A percentile compares a stretch with the other conserved stretches of the same genome.
These are phyloP conservation scores for Nepenthes alata DNA, from an alignment of 179 eudicot genomes.

Conservation along the genomic window DNA sequence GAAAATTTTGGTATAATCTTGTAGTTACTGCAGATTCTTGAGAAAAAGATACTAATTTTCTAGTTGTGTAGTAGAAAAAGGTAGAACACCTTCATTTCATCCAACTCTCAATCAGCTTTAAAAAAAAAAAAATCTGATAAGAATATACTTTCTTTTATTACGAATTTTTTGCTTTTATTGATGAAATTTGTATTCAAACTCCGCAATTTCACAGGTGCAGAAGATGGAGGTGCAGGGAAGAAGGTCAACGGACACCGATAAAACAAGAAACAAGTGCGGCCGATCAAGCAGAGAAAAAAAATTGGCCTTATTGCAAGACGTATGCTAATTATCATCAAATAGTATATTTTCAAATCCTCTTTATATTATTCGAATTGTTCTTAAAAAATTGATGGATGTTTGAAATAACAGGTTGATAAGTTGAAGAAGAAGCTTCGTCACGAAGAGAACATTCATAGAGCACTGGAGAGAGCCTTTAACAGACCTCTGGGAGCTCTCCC, in stretches of 20 bases:
- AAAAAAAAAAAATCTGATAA: too few relatives aligned
- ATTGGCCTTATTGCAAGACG: constrained; percentile 69
- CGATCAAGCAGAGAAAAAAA: constrained; percentile 46
- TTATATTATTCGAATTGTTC: neutral
- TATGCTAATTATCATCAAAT: constrained; percentile 11
- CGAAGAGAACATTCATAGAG: constrained; percentile 81
- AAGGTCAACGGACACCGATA: constrained; percentile 15
- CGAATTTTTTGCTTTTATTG: constrained; percentile 4
- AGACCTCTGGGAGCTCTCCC: constrained; percentile 62
- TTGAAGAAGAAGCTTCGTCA: constrained; percentile 73
- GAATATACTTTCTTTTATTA: neutral
- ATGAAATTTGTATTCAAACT: constrained; percentile 3
- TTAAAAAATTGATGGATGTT: constrained; percentile 5
- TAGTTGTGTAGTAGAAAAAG: neutral
- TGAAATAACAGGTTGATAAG: constrained; percentile 60
- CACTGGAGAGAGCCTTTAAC: constrained; percentile 72
- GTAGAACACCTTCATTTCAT: neutral
- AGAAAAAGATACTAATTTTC: too few relatives aligned
- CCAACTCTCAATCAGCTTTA: neutral
- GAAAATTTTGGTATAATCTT: neutral
- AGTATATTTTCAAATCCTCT: neutral
- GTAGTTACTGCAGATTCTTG: neutral
- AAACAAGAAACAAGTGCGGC: constrained; percentile 16
- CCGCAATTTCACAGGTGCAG: constrained; percentile 15
- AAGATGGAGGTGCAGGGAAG: constrained; percentile 20